phyloP scores from a whole-genome alignment of 2,329 filamentous ascomycete species.

The Clonostachys byssicola region DNA sequence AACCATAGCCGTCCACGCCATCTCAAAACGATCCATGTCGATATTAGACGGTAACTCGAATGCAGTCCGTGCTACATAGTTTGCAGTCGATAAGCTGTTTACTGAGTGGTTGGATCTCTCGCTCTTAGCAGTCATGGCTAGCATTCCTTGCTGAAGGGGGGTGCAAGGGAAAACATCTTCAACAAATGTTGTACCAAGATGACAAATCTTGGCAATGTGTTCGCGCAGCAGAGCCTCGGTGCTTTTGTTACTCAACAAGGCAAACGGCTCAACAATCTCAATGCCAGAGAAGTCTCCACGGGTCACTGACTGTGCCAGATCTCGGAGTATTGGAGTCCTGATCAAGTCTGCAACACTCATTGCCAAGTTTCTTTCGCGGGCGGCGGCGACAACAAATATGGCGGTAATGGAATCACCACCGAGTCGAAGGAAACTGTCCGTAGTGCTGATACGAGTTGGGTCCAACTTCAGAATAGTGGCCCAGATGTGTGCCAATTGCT shows the following conservation, averaged over 20 bases:
- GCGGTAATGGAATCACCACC: slow-evolving; percentile 30
- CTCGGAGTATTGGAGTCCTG: not conserved
- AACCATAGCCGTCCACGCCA: slow-evolving; percentile 1
- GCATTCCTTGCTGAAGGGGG: slow-evolving; percentile 25
- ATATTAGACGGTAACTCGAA: slow-evolving; percentile 2
- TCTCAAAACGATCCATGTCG: slow-evolving; percentile 1
- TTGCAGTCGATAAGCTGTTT: not conserved
- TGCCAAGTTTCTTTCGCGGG: not conserved
- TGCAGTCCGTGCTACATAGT: slow-evolving; percentile 2
- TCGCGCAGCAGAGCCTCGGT: no score
- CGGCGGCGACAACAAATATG: slow-evolving; percentile 7
- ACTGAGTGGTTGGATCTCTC: not conserved
- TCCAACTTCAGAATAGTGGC: not conserved
- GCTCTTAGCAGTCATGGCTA: slow-evolving; percentile 3
- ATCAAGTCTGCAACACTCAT: slow-evolving; percentile 4
- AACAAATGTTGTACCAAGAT: slow-evolving; percentile 3
- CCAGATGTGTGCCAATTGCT: no score
- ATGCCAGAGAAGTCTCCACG: no score
- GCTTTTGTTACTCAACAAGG: no score
- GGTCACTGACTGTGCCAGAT: no score
- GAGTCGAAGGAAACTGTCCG: slow-evolving; percentile 38
- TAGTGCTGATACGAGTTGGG: slow-evolving; percentile 18
- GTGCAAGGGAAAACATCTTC: slow-evolving; percentile 29
- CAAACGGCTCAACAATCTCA: no score
- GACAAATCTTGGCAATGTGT: slow-evolving; percentile 3